Base-by-base conservation (phyloP, 2,329 filamentous ascomycete genomes). In the Paraconiothyrium brasiliense region DNA sequence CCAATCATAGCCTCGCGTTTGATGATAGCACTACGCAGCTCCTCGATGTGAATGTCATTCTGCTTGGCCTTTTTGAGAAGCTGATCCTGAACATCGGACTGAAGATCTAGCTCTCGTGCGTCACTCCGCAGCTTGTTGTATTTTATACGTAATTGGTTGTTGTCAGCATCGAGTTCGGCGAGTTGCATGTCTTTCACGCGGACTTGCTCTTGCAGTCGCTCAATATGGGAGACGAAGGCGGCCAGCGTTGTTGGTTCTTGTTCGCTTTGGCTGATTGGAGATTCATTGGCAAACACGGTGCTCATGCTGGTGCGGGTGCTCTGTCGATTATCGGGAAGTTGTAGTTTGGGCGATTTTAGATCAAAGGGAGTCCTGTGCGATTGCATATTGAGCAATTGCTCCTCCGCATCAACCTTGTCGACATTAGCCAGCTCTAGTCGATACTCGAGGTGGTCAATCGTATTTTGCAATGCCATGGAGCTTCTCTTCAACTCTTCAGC, bases 381-480 rank as follows among this genome's bases (percentile, higher is more conserved):
- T 34, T 64, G 68, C 9, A 79, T 59, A 52, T 74, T 75, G 46
- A 70, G 73, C 10, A 80, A 58, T 49, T 78, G 70, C 49, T 79
- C 73, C 56, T 79, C 73, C 11, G 78, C 76, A 59, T 83, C 82
- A 0, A 80, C 48, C 56, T 79, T 80, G 58, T 79, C 74, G 16
- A 73, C 72, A 60, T 83, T 83, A 22, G 79, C 76, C 14, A 76
- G 68, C 37, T 78, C 73, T 37, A 83, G 67, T 8, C 79, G 73
- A 20, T 70, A 73, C 54, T 81, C 78, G 6, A 82, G 70, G 54
- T 79, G 72, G 16, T 76, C 72, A 8, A 79, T 71, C 0, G 74
- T 76, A 51, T 78, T 80, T 49, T 77, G 76, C 39, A 81, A 61
- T 4, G 75, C 71, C 56, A 76, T 61, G 3, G 60, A 64, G 37